Evolutionary conservation across 345 rosid species (phyloP).

Genomic region (Trapa bicornis): DNA sequence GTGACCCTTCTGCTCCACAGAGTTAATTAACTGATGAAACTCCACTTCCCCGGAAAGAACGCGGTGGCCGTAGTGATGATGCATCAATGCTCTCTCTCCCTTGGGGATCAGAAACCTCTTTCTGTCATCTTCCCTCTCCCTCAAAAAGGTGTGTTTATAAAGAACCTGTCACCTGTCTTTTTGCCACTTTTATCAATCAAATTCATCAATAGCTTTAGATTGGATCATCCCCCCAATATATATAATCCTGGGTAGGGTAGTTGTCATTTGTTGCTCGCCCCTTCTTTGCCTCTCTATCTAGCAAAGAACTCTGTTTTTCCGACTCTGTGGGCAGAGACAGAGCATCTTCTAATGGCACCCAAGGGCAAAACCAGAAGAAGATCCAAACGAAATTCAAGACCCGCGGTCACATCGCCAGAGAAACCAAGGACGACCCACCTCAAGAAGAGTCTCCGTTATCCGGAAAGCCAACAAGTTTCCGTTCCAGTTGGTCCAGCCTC

Average conservation of each 20-base stretch:
- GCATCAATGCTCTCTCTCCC: too few species aligned
- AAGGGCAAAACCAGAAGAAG: slow-evolving; percentile 14
- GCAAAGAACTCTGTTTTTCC: slow-evolving; percentile 5
- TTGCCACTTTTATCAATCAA: slow-evolving; percentile 25
- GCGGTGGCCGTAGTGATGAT: too few species aligned
- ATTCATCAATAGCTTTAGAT: slow-evolving; percentile 20
- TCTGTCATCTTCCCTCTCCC: background rate
- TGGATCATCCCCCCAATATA: background rate
- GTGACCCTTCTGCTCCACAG: background rate
- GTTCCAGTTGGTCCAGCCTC: slow-evolving; percentile 7
- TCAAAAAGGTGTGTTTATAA: slow-evolving; percentile 15
- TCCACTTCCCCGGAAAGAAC: background rate
- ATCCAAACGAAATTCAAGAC: background rate
- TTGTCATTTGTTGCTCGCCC: background rate
- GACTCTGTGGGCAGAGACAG: slow-evolving; percentile 4
- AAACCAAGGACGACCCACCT: slow-evolving; percentile 14
- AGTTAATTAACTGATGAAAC: background rate
- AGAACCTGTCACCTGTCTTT: slow-evolving; percentile 13
- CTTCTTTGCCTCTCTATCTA: slow-evolving; percentile 6
- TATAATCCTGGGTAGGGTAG: background rate
- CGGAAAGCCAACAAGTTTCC: slow-evolving; percentile 8
- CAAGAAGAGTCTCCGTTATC: slow-evolving; percentile 17
- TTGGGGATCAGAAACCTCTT: background rate
- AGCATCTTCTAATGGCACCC: slow-evolving; percentile 27
- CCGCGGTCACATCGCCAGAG: background rate